These are phyloP conservation scores for Lepidopterella palustris DNA, from an alignment of 495 filamentous ascomycete species.

Conservation along the genomic window DNA sequence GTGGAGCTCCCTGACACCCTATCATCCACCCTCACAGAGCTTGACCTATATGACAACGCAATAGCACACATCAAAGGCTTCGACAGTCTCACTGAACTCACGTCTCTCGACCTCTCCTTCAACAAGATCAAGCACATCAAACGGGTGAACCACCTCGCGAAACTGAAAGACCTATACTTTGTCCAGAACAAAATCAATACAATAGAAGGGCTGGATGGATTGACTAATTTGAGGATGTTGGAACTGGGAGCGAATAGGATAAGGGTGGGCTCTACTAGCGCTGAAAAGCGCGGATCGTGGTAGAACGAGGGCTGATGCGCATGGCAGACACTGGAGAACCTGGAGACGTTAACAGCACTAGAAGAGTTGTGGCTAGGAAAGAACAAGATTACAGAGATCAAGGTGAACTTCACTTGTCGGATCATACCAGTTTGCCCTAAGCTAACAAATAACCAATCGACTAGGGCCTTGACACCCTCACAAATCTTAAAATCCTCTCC, in stretches of 20 bases:
- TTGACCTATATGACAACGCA: constrained; percentile 98
- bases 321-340: constrained; percentile 72
- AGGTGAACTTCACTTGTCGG: constrained; percentile 42
- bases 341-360: constrained; percentile 65
- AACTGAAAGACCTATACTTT: constrained; percentile 82
- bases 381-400: constrained; percentile 90
- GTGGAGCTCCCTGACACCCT: constrained; percentile 65
- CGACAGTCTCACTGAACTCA: constrained; percentile 66
- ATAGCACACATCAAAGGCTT: constrained; percentile 82
- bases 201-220: constrained; percentile 77
- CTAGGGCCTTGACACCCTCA: constrained; percentile 59
- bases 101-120: constrained; percentile 84
- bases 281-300: neutral
- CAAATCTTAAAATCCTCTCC: constrained; percentile 79
- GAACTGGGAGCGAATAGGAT: constrained; percentile 92
- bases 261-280: constrained; percentile 42
- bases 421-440: neutral
- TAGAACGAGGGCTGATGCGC: constrained; percentile 5
- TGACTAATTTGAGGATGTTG: constrained; percentile 68
- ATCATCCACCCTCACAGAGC: constrained; percentile 61
- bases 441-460: constrained; percentile 1
- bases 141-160: constrained; percentile 68
- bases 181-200: constrained; percentile 86
- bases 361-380: constrained; percentile 95
- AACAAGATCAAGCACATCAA: constrained; percentile 99